Base-by-base conservation (phyloP, 2,329 filamentous ascomycete genomes). In the Thielaviopsis punctulata region DNA sequence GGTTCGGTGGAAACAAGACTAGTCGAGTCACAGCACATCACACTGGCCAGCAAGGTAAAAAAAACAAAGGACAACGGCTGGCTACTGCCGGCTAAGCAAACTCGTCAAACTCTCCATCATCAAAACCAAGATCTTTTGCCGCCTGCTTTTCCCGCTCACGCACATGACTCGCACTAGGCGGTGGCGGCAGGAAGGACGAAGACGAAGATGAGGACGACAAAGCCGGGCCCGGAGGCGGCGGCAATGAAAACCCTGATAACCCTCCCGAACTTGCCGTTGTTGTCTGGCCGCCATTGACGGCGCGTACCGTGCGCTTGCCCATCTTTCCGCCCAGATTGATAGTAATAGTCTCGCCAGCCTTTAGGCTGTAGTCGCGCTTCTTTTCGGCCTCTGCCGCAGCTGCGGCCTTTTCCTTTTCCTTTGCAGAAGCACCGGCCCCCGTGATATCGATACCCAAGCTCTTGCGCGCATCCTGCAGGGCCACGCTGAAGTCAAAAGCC, bases 311-410 rank as follows among this genome's bases (percentile, higher is more conserved):
- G n/a, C 66, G 62, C 58, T 62, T 66, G 53, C 61, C 62, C 60
- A 63, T 71, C 58, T 77, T 71, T 58, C 72, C 66, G 15, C 71
- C 72, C 55, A 75, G 71, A 57, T 71, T 71, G 48, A 65, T 66
- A 33, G 82, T 86, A 59, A 94, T 93, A 18, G 84, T 94, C 72
- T 95, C 83, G 10, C 87, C 87, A 55, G 89, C 86, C 65, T 94
- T 94, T 57, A 95, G 65, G 60, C 84, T 89, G 62, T 87, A 88
- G 61, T 94, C 87, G 58, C 76, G 77, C 66, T 80, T 82, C 61
- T 77, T 75, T 53, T 71, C 68, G 7, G 46, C 49, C 12, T 22
- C 21, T 1, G 56, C 56, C 43, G 66, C 66, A 44, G 67, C 65
- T 45, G 65, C 61, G 5, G 56, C 53, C 52, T 66, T 64, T 55